Evolutionary conservation across 345 rosid species (phyloP), one percentile per base, ranked within the genome.

Genomic region (Camelina hispida): DNA sequence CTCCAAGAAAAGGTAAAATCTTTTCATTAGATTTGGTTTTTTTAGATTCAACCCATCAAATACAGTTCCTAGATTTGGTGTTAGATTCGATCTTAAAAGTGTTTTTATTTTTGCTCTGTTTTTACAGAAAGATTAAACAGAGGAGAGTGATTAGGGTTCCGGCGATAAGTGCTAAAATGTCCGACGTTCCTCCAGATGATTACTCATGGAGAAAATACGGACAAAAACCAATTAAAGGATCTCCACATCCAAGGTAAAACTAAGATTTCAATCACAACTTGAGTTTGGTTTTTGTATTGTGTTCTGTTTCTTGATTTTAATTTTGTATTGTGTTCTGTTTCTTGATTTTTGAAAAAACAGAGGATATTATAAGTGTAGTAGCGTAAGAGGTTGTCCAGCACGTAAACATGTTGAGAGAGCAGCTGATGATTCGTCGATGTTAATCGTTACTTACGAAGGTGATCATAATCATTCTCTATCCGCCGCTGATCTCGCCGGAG

Each of bases 181-280:
- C 99, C 10, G 99, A 95, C 71, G 90, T 93, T 48, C 99, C 99
- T 14, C 91, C 99, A 13, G 99, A 95, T 7, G 99, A 90, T 82
- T 90, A 84, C 60, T 90, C 99, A 0, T 95, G 99, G 98, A 88
- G 99, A 53, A 95, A 95, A 61, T 95, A 95, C 28, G 99, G 99
- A 32, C 99, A 95, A 59, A 95, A 95, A 70, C 99, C 99, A 52
- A 92, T 95, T 71, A 95, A 93, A 81, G 99, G 99, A 20, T 95
- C 99, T 66, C 98, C 99, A 1, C 89, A 90, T 78, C 98, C 99
- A 13, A 85, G 99, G 99, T 90, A 72, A 47, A 28, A 48, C 9
- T n/a, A 10, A 25, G 3, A 44, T 3, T 5, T 35, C 40, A 40
- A 62, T 62, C 15, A 16, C 44, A 73, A 54, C 48, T 28, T 4